Evolutionary conservation across 2,329 filamentous ascomycete genomes (phyloP).

Genomic region (Endothia cerciana): DNA sequence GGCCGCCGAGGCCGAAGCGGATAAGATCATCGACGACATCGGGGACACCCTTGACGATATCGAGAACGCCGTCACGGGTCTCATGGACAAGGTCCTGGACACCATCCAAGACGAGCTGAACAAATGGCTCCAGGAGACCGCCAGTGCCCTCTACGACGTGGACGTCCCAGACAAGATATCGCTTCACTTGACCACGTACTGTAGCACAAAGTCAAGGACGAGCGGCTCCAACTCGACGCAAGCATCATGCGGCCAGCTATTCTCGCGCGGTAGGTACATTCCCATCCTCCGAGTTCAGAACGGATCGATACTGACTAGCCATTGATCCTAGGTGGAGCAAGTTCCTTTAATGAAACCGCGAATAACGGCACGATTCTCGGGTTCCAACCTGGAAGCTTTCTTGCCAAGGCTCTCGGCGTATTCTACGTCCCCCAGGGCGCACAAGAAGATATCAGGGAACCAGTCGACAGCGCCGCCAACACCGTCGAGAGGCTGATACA

Average conservation of each 20-base stretch:
- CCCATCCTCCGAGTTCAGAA: background rate
- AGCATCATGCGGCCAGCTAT: slow-evolving; percentile 20
- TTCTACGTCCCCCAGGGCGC: slow-evolving; percentile 27
- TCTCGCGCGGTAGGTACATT: slow-evolving; percentile 17
- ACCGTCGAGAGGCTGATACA: slow-evolving; percentile 24
- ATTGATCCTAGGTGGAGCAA: slow-evolving; percentile 3
- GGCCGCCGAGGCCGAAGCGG: slow-evolving; percentile 23
- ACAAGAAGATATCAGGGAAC: slow-evolving; percentile 20
- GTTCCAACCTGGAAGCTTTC: slow-evolving; percentile 24
- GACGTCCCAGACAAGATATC: slow-evolving; percentile 24
- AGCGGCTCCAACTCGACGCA: slow-evolving; percentile 12
- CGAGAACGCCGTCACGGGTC: slow-evolving; percentile 24
- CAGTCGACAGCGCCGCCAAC: slow-evolving; percentile 26
- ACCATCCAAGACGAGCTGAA: slow-evolving; percentile 28
- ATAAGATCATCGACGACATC: slow-evolving; percentile 27
- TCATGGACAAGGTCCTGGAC: slow-evolving; percentile 27
- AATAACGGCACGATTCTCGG: slow-evolving; percentile 28
- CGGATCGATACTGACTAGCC: background rate
- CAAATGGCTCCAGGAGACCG: slow-evolving; percentile 26
- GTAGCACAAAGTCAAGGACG: slow-evolving; percentile 14
- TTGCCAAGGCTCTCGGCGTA: slow-evolving; percentile 27
- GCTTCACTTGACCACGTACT: slow-evolving; percentile 28
- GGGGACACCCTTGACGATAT: slow-evolving; percentile 25
- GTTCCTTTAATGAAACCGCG: slow-evolving; percentile 17
- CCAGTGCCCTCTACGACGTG: slow-evolving; percentile 22